Evolutionary conservation across 2,329 filamentous ascomycete genomes (phyloP), one percentile per base, ranked within the genome.

Genomic region (Fusarium napiforme): DNA sequence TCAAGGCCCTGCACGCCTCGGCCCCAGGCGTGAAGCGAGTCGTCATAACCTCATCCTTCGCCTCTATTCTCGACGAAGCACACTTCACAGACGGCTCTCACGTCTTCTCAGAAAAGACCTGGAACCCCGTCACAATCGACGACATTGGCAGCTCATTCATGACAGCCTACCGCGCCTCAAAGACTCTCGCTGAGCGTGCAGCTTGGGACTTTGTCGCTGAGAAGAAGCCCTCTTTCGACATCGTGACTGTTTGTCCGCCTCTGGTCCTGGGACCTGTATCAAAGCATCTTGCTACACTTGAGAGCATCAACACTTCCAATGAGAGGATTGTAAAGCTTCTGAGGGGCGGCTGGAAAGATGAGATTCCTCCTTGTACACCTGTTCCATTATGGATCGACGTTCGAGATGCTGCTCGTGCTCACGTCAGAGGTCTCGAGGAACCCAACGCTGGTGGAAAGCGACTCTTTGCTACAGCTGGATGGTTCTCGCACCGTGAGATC

Each of bases 11-110:
- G 71, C 90, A 92, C 77, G 84, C 85, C 69, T 72, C 88, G 79
- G 78, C 87, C 2, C 87, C 87, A 1, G 72, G 73, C 10, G 93
- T 97, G 59, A 93, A 91, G 83, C 88, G 91, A 67, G 92, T 97
- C 19, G 91, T 93, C 63, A 80, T 91, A 52, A 90, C 87, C 21
- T 87, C 85, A 42, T 89, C 87, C 39, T 89, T 89, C 78, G 87
- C 87, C 26, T 83, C 87, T 69, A 85, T 89, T 73, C 50, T 89
- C 21, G 78, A 85, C 68, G 81, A 82, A 43, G 72, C 77, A 21
- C 78, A 79, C 50, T 65, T 85, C 15, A 56, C 59, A 6, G 82
- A 88, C 77, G 79, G 84, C 0, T 69, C 56, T 36, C 83, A 82
- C 40, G 80, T 79, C 34, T 89, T 85, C 73, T 83, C 78, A 67